These are phyloP conservation scores for Scleromitrula shiraiana DNA, from an alignment of 2,329 filamentous ascomycete genomes.

Conservation along the genomic window DNA sequence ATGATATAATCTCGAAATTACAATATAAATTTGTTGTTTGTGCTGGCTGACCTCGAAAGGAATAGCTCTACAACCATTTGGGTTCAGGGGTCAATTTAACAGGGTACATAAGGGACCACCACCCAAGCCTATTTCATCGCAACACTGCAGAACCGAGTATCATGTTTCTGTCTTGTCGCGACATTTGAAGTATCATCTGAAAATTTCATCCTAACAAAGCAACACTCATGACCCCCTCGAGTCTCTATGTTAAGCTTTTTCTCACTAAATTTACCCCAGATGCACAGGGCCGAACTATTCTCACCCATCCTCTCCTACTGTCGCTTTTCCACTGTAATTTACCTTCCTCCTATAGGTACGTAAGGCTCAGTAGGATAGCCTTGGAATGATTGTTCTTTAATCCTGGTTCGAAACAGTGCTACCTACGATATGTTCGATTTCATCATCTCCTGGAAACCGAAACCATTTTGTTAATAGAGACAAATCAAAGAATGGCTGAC, in stretches of 20 bases:
- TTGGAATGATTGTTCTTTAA: background rate
- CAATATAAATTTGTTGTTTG: too few species aligned
- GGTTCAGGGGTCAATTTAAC: too few species aligned
- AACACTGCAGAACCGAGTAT: background rate
- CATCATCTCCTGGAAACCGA: background rate
- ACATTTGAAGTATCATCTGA: background rate
- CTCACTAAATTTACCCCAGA: background rate
- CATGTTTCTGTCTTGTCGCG: background rate
- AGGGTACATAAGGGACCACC: too few species aligned
- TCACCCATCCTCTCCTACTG: too few species aligned
- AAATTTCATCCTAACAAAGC: background rate
- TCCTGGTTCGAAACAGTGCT: background rate
- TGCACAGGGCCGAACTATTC: background rate
- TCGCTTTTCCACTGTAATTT: background rate
- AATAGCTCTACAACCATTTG: too few species aligned
- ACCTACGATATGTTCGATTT: background rate
- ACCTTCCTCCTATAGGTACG: background rate
- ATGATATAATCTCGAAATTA: too few species aligned
- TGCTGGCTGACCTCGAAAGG: too few species aligned
- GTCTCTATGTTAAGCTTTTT: background rate
- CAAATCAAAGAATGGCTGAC: conserved; percentile 1
- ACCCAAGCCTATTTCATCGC: background rate
- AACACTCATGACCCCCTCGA: background rate
- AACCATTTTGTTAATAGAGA: background rate
- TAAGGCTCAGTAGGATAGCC: background rate